These are phyloP conservation scores for Sporisorium graminicola DNA, from an alignment of 1,284 basidiomycete genomes.

Conservation along the genomic window DNA sequence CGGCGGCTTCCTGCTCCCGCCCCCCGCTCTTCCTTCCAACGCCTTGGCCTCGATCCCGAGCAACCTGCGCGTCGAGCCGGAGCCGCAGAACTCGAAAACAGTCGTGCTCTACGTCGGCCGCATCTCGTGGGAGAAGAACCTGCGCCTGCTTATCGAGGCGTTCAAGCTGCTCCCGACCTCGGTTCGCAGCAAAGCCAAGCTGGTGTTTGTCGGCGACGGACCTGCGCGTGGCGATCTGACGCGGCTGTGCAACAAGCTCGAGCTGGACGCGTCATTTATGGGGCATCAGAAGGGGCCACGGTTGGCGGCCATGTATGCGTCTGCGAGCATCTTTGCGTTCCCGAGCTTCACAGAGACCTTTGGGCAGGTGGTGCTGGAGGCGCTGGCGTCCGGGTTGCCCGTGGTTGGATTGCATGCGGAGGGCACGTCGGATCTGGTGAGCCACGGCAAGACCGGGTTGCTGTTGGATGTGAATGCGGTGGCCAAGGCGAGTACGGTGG, in stretches of 20 bases:
- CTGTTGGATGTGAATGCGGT: constrained; percentile 65
- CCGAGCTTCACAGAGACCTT: constrained; percentile 75
- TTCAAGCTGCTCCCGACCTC: constrained; percentile 69
- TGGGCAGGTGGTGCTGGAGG: constrained; percentile 75
- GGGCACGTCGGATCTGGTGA: constrained; percentile 75
- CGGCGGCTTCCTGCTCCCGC: constrained; percentile 56
- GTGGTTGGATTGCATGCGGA: constrained; percentile 75
- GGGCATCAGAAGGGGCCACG: constrained; percentile 71
- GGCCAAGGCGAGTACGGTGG: constrained; percentile 25
- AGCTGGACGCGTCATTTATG: constrained; percentile 73
- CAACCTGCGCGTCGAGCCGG: constrained; percentile 23
- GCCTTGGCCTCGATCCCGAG: constrained; percentile 2
- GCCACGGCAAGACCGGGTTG: constrained; percentile 72
- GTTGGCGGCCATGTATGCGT: constrained; percentile 72
- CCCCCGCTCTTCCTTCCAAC: constrained; percentile 45
- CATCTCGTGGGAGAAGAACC: constrained; percentile 75
- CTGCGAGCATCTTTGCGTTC: constrained; percentile 74
- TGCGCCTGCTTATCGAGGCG: constrained; percentile 74
- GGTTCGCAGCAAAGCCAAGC: constrained; percentile 70
- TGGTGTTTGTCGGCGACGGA: constrained; percentile 75
- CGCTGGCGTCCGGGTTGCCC: constrained; percentile 74
- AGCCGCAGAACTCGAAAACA: constrained; percentile 54
- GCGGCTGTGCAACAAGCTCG: constrained; percentile 70
- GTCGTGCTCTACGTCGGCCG: constrained; percentile 71
- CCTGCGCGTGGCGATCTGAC: constrained; percentile 73